Evolutionary conservation across 371 early-diverging fungal species (phyloP).

Genomic region (Mortierella sp.): DNA sequence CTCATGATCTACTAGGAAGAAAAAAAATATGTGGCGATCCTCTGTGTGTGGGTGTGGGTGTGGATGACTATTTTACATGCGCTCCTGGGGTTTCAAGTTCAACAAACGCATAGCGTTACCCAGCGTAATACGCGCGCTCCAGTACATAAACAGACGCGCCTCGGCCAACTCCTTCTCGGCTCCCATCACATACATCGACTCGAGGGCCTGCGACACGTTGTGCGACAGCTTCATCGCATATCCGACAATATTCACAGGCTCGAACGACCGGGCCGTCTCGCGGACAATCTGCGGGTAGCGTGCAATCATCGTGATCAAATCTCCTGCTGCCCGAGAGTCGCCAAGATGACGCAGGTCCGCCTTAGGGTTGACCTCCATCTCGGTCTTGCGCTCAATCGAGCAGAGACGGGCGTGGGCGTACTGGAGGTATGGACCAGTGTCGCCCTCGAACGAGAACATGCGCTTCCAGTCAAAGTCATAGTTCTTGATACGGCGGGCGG

Average conservation of each 20-base stretch:
- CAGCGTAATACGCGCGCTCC: constrained; percentile 80
- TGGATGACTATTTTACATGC: constrained; percentile 77
- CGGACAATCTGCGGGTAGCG: constrained; percentile 94
- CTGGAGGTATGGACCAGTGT: constrained; percentile 99
- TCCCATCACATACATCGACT: constrained; percentile 88
- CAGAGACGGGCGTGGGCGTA: constrained; percentile 97
- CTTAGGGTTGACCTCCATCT: constrained; percentile 68
- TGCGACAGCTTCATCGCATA: constrained; percentile 94
- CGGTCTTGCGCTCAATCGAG: constrained; percentile 92
- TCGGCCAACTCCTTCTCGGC: constrained; percentile 85
- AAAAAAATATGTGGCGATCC: too few relatives aligned
- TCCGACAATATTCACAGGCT: constrained; percentile 95
- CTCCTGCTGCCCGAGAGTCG: constrained; percentile 77
- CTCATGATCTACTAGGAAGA: too few relatives aligned
- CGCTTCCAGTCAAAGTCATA: constrained; percentile 97
- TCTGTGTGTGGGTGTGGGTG: too few relatives aligned
- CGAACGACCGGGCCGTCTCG: constrained; percentile 73
- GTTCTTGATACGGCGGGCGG: constrained; percentile 96
- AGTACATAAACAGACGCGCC: constrained; percentile 85
- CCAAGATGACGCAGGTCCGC: constrained; percentile 78
- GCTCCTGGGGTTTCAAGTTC: constrained; percentile 87
- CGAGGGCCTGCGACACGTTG: constrained; percentile 88
- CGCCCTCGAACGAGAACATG: constrained; percentile 98
- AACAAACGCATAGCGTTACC: constrained; percentile 85
- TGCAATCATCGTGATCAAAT: constrained; percentile 86